These are phyloP conservation scores for Selaginella tamariscina DNA, from an alignment of 75 land plant species.

Conservation along the genomic window DNA sequence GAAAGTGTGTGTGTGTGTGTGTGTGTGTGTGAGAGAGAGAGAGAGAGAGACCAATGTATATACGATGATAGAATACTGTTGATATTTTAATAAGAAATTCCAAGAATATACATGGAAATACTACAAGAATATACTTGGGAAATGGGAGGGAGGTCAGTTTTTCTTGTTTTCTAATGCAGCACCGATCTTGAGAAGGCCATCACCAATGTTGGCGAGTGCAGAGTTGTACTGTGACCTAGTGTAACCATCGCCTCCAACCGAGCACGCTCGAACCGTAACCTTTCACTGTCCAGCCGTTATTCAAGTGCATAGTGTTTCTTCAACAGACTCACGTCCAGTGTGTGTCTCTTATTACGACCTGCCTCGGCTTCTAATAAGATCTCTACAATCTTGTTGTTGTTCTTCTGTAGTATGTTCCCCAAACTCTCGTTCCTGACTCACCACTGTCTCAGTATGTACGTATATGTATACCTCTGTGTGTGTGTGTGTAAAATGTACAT, in stretches of 20 bases:
- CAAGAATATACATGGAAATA: too few species aligned
- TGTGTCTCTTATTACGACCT: not conserved
- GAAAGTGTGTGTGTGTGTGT: too few species aligned
- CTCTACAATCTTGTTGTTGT: conserved; percentile 11
- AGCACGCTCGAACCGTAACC: not conserved
- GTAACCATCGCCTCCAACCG: not conserved
- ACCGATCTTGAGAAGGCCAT: conserved; percentile 7
- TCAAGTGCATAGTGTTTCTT: not conserved
- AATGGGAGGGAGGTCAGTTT: too few species aligned
- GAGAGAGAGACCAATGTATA: too few species aligned
- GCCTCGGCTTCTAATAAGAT: not conserved
- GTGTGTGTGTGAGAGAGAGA: too few species aligned
- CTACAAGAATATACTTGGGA: too few species aligned
- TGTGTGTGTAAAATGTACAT: not conserved
- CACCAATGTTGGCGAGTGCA: conserved; percentile 5
- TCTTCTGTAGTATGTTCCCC: not conserved
- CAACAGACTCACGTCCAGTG: not conserved
- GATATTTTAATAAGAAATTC: too few species aligned
- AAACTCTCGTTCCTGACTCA: not conserved
- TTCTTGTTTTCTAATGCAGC: too few species aligned
- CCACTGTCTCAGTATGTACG: not conserved
- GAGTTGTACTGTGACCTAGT: not conserved
- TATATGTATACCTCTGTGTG: not conserved
- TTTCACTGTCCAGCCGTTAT: not conserved
- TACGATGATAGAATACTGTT: too few species aligned